Percentiles rank a stretch among this genome's conserved stretches.
phyloP scores from a whole-genome alignment of 768 basidiomycete genomes.

The Sarcodon sp. region DNA sequence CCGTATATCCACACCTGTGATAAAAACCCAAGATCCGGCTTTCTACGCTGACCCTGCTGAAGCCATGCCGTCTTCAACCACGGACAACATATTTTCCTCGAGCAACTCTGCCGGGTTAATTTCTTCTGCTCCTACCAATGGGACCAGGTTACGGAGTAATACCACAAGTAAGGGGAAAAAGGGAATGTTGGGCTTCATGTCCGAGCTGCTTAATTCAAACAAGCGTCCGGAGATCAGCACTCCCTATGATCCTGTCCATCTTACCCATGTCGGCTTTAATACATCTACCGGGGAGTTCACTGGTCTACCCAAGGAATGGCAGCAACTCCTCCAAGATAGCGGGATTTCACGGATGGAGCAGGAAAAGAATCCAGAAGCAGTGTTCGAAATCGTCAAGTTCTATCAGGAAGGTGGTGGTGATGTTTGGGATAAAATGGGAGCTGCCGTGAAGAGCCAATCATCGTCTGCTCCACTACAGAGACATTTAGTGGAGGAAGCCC shows the following conservation, averaged over 20 bases:
- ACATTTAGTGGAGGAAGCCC: conserved; percentile 31
- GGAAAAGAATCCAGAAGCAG: conserved; percentile 95
- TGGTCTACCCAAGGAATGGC: conserved; percentile 98
- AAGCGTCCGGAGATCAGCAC: conserved; percentile 91
- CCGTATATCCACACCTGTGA: conserved; percentile 36
- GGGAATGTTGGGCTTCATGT: conserved; percentile 50
- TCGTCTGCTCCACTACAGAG: conserved; percentile 5
- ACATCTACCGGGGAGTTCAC: conserved; percentile 97
- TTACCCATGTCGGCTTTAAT: conserved; percentile 99
- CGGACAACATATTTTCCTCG: background rate
- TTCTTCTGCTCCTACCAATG: conserved; percentile 7
- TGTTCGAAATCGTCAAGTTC: conserved; percentile 98
- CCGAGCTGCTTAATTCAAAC: conserved; percentile 63
- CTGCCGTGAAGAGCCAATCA: conserved; percentile 14
- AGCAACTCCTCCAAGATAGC: conserved; percentile 88
- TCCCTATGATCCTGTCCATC: conserved; percentile 97
- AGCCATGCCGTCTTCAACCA: conserved; percentile 10
- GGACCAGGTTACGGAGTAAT: conserved; percentile 26
- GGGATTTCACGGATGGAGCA: conserved; percentile 92
- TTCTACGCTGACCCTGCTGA: conserved; percentile 15
- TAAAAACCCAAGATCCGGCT: conserved; percentile 19
- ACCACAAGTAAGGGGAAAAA: conserved; percentile 38
- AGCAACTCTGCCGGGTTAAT: background rate
- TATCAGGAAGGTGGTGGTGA: conserved; percentile 77
- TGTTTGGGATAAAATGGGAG: conserved; percentile 78